Evolutionary conservation across 2,329 filamentous ascomycete species (phyloP).

Genomic region (Dothideomycetes sp.): DNA sequence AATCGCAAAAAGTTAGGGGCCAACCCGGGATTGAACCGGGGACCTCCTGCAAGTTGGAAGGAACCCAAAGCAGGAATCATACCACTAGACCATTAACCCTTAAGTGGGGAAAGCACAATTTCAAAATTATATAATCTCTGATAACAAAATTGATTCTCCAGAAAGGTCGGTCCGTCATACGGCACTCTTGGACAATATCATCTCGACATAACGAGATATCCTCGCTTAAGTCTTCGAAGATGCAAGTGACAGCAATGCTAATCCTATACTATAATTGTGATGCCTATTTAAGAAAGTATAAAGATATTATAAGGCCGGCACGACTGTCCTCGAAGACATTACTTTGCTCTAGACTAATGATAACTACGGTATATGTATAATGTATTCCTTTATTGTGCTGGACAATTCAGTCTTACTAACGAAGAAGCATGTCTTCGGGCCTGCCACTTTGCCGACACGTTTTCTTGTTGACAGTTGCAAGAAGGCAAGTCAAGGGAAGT

Average conservation of each 20-base stretch:
- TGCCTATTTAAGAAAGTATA: constrained; percentile 63
- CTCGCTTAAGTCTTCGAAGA: constrained; percentile 47
- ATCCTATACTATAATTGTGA: constrained; percentile 58
- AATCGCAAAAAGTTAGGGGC: no score
- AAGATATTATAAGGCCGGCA: constrained; percentile 56
- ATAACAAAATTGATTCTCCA: not conserved
- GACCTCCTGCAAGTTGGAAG: constrained; percentile 8
- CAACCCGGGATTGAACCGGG: constrained; percentile 8
- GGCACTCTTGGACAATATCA: constrained; percentile 38
- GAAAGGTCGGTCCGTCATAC: not conserved
- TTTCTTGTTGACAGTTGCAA: no score
- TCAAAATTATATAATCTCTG: not conserved
- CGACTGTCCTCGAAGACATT: constrained; percentile 55
- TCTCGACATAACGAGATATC: constrained; percentile 51
- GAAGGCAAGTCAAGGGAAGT: no score
- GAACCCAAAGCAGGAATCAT: constrained; percentile 12
- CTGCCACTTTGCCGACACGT: no score
- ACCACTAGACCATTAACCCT: constrained; percentile 10
- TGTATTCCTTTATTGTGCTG: no score
- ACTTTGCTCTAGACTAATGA: constrained; percentile 62
- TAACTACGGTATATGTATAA: constrained; percentile 40
- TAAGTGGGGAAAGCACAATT: not conserved
- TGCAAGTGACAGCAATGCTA: constrained; percentile 38
- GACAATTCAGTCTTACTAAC: no score
- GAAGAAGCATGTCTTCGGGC: no score